Evolutionary conservation across 2,329 filamentous ascomycete species (phyloP).

Genomic region (Alternaria gansuensis): DNA sequence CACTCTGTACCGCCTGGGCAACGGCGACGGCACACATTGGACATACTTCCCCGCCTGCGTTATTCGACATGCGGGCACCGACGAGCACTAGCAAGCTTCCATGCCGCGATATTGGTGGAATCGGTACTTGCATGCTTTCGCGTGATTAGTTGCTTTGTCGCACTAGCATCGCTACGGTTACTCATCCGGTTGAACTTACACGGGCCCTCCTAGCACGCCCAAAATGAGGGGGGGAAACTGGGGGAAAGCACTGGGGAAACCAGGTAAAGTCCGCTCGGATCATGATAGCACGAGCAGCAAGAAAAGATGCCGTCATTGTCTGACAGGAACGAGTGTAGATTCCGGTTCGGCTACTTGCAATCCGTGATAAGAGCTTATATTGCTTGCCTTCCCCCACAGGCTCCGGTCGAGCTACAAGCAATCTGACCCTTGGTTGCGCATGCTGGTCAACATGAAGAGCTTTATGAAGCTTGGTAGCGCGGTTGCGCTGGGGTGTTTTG

Average conservation of each 20-base stretch:
- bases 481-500: constrained; percentile 52
- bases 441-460: constrained; percentile 30
- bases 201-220: background rate
- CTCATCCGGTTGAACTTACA: constrained; percentile 9
- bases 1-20: constrained; percentile 12
- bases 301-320: constrained; percentile 20
- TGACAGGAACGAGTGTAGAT: constrained; percentile 18
- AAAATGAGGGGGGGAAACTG: constrained; percentile 10
- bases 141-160: background rate
- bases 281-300: constrained; percentile 19
- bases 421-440: constrained; percentile 10
- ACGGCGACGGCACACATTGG: constrained; percentile 27
- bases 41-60: constrained; percentile 21
- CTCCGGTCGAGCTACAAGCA: background rate
- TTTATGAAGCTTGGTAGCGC: constrained; percentile 29
- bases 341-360: constrained; percentile 4
- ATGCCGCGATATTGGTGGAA: constrained; percentile 19
- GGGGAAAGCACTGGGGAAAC: constrained; percentile 11
- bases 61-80: constrained; percentile 14
- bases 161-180: constrained; percentile 6
- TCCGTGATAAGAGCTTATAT: constrained; percentile 1
- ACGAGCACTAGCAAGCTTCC: constrained; percentile 8
- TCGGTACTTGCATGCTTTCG: background rate
- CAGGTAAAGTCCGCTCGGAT: constrained; percentile 14
- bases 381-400: background rate